Evolutionary conservation across 1,284 basidiomycete species (phyloP).

Genomic region (Cutaneotrichosporon sp.): DNA sequence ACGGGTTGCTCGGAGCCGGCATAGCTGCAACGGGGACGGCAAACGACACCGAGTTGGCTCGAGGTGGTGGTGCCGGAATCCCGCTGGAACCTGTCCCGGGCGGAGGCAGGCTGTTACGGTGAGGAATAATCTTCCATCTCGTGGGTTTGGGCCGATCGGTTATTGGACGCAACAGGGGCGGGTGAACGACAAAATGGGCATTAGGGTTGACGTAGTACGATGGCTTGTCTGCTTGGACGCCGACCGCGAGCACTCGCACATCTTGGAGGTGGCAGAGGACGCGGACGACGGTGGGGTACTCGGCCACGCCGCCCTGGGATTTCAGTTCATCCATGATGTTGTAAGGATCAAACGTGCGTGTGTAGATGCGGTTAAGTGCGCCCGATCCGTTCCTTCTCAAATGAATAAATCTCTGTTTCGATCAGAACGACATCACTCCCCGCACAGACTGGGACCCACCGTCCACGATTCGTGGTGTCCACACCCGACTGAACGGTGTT

Average conservation of each 20-base stretch:
- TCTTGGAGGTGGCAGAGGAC: constrained; percentile 41
- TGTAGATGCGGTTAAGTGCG: constrained; percentile 42
- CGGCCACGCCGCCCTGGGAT: constrained; percentile 37
- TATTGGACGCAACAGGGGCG: constrained; percentile 32
- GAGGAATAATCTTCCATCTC: background rate
- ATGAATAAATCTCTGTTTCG: constrained; percentile 43
- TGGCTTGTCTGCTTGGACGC: constrained; percentile 27
- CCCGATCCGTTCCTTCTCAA: constrained; percentile 41
- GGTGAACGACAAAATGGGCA: constrained; percentile 41
- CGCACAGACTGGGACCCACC: constrained; percentile 16
- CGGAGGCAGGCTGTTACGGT: background rate
- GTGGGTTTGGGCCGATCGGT: background rate
- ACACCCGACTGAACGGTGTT: constrained; percentile 38
- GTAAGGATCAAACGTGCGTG: constrained; percentile 41
- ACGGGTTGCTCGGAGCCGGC: background rate
- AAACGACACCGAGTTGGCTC: background rate
- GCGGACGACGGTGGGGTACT: constrained; percentile 34
- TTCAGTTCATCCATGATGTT: constrained; percentile 43
- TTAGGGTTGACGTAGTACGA: constrained; percentile 42
- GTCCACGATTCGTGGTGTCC: constrained; percentile 46
- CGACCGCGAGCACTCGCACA: constrained; percentile 40
- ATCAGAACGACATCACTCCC: too few species aligned
- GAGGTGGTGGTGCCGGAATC: background rate
- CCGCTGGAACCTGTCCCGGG: background rate
- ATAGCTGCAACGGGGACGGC: background rate